These are phyloP conservation scores for Dispira parvispora DNA, from an alignment of 192 early-diverging fungal genomes.

Conservation along the genomic window DNA sequence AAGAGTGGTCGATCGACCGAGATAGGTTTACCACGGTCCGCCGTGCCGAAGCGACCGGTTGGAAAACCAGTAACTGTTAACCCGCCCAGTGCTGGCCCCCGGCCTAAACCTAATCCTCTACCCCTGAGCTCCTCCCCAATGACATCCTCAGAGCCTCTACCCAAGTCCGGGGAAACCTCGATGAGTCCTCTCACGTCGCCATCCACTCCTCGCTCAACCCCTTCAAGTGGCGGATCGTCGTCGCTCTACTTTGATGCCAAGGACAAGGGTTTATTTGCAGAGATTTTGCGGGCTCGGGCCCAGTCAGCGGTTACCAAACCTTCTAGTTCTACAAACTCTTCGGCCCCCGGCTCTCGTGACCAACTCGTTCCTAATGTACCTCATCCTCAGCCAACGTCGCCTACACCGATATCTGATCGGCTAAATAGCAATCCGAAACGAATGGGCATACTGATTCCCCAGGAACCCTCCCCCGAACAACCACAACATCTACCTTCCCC, in stretches of 20 bases:
- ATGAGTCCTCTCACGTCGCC: background rate
- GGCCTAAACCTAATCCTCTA: background rate
- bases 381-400: background rate
- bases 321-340: background rate
- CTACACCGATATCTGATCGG: background rate
- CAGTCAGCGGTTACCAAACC: background rate
- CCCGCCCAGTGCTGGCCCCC: background rate
- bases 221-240: background rate
- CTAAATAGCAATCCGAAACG: background rate
- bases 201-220: too few species aligned
- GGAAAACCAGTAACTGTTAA: background rate
- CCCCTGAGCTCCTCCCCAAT: background rate
- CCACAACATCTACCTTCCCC: background rate
- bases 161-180: background rate
- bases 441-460: background rate
- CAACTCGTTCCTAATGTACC: background rate
- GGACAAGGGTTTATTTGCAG: constrained; percentile 6
- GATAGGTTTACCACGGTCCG: background rate
- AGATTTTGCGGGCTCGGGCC: constrained; percentile 5
- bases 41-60: background rate
- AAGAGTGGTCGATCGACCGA: background rate
- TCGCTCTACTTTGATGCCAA: background rate
- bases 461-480: background rate
- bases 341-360: background rate
- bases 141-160: background rate